These are phyloP conservation scores for Suillus plorans DNA, from an alignment of 768 basidiomycete species.

Conservation along the genomic window DNA sequence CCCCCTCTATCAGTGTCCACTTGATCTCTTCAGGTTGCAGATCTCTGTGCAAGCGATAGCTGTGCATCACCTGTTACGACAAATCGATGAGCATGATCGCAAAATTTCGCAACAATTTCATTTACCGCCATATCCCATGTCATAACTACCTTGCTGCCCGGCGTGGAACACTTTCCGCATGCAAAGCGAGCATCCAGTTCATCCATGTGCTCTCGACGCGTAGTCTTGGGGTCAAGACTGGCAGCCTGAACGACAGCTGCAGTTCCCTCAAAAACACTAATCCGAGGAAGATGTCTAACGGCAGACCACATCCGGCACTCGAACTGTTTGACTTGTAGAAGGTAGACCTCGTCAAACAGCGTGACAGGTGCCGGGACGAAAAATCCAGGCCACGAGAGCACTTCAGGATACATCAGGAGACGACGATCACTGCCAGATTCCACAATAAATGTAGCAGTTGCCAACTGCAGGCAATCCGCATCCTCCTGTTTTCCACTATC, in stretches of 20 bases:
- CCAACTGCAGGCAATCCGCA: not conserved
- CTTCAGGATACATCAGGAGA: constrained; percentile 3
- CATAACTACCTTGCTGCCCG: not conserved
- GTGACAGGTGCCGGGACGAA: not conserved
- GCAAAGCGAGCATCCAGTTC: constrained; percentile 3
- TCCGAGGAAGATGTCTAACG: not conserved
- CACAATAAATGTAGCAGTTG: not conserved
- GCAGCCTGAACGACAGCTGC: not conserved
- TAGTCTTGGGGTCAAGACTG: constrained; percentile 1
- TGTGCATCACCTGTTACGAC: not conserved
- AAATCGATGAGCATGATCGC: not conserved
- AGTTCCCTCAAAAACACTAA: not conserved
- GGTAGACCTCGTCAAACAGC: not conserved
- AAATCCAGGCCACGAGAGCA: constrained; percentile 4
- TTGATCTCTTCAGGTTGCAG: not conserved
- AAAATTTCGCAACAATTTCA: too few relatives aligned
- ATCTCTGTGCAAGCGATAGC: not conserved
- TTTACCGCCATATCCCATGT: constrained; percentile 4
- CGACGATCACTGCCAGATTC: not conserved
- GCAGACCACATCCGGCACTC: not conserved
- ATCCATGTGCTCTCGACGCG: constrained; percentile 4
- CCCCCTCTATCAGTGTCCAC: constrained; percentile 1
- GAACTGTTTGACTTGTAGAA: not conserved
- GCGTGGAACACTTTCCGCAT: constrained; percentile 2
- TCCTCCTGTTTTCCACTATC: not conserved